Percentiles rank a stretch among this genome's conserved stretches.
Evolutionary conservation across 768 basidiomycete species (phyloP).

Genomic region (Boletus rufocinnamomeus): DNA sequence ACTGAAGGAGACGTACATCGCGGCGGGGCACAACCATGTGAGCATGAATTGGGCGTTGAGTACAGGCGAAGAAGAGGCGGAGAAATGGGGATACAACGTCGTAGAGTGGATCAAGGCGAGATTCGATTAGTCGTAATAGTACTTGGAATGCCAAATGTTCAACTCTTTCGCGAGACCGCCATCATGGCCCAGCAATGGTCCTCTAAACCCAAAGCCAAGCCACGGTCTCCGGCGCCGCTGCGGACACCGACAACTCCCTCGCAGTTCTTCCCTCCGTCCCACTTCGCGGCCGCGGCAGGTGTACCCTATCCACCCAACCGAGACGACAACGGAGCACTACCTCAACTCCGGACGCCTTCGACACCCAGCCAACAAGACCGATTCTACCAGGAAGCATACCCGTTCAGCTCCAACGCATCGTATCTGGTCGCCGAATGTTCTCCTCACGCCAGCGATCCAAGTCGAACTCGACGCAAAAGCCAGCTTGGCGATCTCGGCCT

Average conservation of each 20-base stretch:
- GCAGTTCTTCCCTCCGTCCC: slow-evolving; percentile 54
- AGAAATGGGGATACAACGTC: slow-evolving; percentile 60
- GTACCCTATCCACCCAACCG: slow-evolving; percentile 22
- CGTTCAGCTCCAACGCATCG: slow-evolving; percentile 22
- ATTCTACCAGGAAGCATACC: slow-evolving; percentile 1
- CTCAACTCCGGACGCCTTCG: background rate
- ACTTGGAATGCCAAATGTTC: slow-evolving; percentile 10
- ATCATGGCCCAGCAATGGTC: slow-evolving; percentile 16
- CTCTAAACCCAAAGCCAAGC: slow-evolving; percentile 35
- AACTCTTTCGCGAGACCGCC: background rate
- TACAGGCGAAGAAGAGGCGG: slow-evolving; percentile 58
- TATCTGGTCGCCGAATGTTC: slow-evolving; percentile 6
- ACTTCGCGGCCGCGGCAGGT: slow-evolving; percentile 57
- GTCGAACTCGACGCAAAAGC: slow-evolving; percentile 36
- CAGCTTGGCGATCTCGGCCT: slow-evolving; percentile 55
- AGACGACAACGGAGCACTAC: slow-evolving; percentile 2
- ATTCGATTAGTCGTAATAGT: slow-evolving; percentile 3
- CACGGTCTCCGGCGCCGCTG: slow-evolving; percentile 44
- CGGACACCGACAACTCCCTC: slow-evolving; percentile 33
- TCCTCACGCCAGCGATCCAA: background rate
- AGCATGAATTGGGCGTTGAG: slow-evolving; percentile 52
- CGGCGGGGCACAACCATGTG: slow-evolving; percentile 62
- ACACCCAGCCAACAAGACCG: slow-evolving; percentile 7
- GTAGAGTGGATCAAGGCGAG: slow-evolving; percentile 36
- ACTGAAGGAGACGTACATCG: slow-evolving; percentile 38